These are phyloP conservation scores for Phaeophleospora eucalypticola DNA, from an alignment of 2,329 filamentous ascomycete species.

Conservation along the genomic window DNA sequence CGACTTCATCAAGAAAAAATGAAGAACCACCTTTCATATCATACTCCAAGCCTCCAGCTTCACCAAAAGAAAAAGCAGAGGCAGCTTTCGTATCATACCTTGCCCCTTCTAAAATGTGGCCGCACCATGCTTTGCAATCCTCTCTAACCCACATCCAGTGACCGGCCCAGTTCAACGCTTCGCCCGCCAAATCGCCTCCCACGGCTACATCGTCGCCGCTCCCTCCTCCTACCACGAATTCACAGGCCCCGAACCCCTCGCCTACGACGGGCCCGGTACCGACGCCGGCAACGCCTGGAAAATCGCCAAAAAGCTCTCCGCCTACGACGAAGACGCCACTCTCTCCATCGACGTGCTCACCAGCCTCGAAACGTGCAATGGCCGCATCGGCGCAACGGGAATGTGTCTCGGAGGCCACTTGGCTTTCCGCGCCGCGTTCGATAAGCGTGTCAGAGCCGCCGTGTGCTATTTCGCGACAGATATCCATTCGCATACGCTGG, in stretches of 20 bases:
- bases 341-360: constrained; percentile 42
- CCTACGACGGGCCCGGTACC: constrained; percentile 84
- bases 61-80: no score
- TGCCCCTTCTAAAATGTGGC: no score
- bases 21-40: no score
- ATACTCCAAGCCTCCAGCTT: no score
- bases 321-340: constrained; percentile 65
- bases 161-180: constrained; percentile 88
- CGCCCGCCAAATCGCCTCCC: constrained; percentile 83
- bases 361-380: constrained; percentile 50
- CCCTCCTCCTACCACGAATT: constrained; percentile 94
- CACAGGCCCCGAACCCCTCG: constrained; percentile 73
- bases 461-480: constrained; percentile 93
- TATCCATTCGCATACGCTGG: constrained; percentile 75
- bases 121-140: neutral
- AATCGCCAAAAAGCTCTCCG: constrained; percentile 70
- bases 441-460: constrained; percentile 69
- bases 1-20: no score
- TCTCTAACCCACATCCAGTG: constrained; percentile 48
- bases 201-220: constrained; percentile 89
- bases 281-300: constrained; percentile 86
- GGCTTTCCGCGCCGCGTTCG: constrained; percentile 68
- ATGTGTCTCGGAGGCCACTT: constrained; percentile 95
- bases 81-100: no score
- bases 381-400: constrained; percentile 54